These are phyloP conservation scores for Cryomyces minteri DNA, from an alignment of 495 filamentous ascomycete species.

Conservation along the genomic window DNA sequence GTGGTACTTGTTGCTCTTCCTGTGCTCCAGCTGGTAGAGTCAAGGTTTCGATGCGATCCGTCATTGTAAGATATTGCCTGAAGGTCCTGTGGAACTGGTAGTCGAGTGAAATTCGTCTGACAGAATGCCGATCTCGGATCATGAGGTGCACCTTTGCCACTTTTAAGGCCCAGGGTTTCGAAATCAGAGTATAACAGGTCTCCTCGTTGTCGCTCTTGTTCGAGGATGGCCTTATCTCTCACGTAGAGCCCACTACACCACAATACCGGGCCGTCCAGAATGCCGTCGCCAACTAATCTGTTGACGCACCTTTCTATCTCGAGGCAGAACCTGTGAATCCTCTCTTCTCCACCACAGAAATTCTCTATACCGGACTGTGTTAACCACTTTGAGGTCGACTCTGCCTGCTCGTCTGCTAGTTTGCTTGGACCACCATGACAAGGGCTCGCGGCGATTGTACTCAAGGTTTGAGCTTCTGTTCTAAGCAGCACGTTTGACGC, in stretches of 20 bases:
- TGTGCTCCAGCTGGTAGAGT: constrained; percentile 44
- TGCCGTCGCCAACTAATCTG: constrained; percentile 71
- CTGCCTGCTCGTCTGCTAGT: constrained; percentile 86
- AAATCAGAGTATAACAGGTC: constrained; percentile 30
- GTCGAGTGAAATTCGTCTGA: too few relatives aligned
- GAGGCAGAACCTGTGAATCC: constrained; percentile 85
- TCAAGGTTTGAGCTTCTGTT: constrained; percentile 72
- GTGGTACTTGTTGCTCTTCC: constrained; percentile 34
- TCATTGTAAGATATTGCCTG: constrained; percentile 35
- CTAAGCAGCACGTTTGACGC: constrained; percentile 56
- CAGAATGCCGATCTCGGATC: too few relatives aligned
- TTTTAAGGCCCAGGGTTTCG: constrained; percentile 26
- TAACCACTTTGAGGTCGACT: constrained; percentile 72
- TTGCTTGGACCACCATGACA: constrained; percentile 88
- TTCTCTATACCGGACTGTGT: constrained; percentile 70
- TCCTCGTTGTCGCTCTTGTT: constrained; percentile 40
- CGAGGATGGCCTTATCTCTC: constrained; percentile 57
- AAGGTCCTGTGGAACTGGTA: constrained; percentile 7
- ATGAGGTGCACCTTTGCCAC: too few relatives aligned
- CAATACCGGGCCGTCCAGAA: constrained; percentile 72
- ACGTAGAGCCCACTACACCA: constrained; percentile 85
- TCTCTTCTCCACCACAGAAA: constrained; percentile 87
- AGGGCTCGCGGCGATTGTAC: constrained; percentile 63
- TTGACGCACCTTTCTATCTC: constrained; percentile 77
- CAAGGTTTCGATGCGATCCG: constrained; percentile 44